phyloP scores from a whole-genome alignment of 2,329 filamentous ascomycete genomes.

The Dactylellina leptospora region DNA sequence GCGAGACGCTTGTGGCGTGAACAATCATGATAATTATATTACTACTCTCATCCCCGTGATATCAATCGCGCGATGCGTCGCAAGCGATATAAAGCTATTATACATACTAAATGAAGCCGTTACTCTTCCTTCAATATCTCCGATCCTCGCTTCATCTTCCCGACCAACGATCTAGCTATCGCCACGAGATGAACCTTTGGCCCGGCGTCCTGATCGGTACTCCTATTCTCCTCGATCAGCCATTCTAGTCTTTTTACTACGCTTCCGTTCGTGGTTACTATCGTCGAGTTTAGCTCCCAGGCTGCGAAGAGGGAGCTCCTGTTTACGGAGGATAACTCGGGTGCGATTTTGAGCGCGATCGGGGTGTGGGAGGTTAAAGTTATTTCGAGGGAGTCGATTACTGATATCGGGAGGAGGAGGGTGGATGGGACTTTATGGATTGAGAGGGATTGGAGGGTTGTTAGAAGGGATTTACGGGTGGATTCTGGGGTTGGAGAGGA shows the following conservation, averaged over 20 bases:
- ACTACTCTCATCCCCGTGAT: too few species aligned
- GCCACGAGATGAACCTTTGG: conserved; percentile 73
- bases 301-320: conserved; percentile 76
- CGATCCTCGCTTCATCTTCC: conserved; percentile 67
- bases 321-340: conserved; percentile 70
- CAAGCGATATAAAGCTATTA: too few species aligned
- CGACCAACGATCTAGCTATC: conserved; percentile 72
- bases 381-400: conserved; percentile 65
- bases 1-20: too few species aligned
- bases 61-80: too few species aligned
- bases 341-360: conserved; percentile 62
- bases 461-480: conserved; percentile 54
- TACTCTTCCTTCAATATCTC: conserved; percentile 22
- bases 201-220: conserved; percentile 65
- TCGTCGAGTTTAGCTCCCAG: conserved; percentile 72
- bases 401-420: conserved; percentile 67
- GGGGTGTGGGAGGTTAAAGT: conserved; percentile 63
- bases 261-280: conserved; percentile 75
- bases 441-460: conserved; percentile 60
- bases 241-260: conserved; percentile 73
- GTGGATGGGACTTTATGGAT: conserved; percentile 60
- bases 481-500: conserved; percentile 3
- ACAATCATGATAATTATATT: too few species aligned
- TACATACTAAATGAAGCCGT: too few species aligned
- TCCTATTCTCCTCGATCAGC: conserved; percentile 66